Percentiles rank a stretch among this genome's conserved stretches.
phyloP scores from a whole-genome alignment of 2,329 filamentous ascomycete genomes.

The Cordyceps militaris region DNA sequence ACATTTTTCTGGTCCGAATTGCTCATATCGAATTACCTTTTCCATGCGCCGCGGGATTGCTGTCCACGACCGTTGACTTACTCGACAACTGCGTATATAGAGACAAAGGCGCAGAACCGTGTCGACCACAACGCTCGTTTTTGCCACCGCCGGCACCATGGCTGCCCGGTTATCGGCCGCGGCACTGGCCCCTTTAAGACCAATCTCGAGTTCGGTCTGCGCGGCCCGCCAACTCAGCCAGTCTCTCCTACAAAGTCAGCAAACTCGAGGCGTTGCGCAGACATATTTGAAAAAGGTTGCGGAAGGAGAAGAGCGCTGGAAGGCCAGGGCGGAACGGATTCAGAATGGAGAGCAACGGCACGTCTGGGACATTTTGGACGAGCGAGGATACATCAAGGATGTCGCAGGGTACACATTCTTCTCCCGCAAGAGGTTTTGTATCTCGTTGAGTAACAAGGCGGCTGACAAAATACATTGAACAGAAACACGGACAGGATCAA shows the following conservation, averaged over 20 bases:
- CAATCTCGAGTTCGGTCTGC: conserved; percentile 21
- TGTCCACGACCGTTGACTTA: not conserved
- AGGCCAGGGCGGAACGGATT: conserved; percentile 39
- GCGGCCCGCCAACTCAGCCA: conserved; percentile 16
- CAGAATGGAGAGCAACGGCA: conserved; percentile 41
- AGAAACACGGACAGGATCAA: conserved; percentile 48
- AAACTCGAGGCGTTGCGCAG: conserved; percentile 31
- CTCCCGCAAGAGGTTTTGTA: conserved; percentile 17
- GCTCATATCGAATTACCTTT: not conserved
- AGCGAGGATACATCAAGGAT: conserved; percentile 67
- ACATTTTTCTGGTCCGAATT: not conserved
- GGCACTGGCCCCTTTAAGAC: conserved; percentile 21
- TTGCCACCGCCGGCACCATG: conserved; percentile 19
- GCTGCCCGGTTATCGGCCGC: conserved; percentile 20
- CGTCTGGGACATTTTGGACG: conserved; percentile 59
- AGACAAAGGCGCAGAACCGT: too few species aligned
- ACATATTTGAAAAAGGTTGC: conserved; percentile 38
- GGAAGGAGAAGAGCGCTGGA: conserved; percentile 41
- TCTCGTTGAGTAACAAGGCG: not conserved
- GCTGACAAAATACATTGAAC: conserved; percentile 6
- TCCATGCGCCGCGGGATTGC: not conserved
- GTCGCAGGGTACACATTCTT: conserved; percentile 55
- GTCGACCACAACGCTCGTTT: not conserved
- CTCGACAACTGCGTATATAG: too few species aligned
- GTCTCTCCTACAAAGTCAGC: conserved; percentile 19